Conservation (phyloP, 2,329 filamentous ascomycete genomes). For the Fonsecaea multimorphosa region DNA sequence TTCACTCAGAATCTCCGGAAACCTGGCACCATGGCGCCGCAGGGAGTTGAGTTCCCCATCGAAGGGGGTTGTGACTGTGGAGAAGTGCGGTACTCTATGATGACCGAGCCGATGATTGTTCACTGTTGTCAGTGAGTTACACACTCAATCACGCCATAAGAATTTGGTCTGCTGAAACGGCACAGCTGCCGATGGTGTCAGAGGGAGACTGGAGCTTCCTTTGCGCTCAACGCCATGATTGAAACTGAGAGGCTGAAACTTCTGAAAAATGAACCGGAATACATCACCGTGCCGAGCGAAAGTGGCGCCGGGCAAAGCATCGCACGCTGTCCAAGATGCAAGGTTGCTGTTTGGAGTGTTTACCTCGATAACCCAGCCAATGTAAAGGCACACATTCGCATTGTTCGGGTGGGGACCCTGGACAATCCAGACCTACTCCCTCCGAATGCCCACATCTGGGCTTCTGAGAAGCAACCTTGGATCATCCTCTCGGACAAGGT, state of each 20-base stretch:
- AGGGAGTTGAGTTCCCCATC: constrained; percentile 21
- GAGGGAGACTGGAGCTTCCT: constrained; percentile 33
- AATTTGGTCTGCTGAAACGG: constrained; percentile 17
- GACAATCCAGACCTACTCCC: constrained; percentile 48
- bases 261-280: constrained; percentile 39
- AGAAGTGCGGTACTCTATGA: constrained; percentile 29
- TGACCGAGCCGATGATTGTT: constrained; percentile 31
- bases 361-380: constrained; percentile 47
- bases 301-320: constrained; percentile 53
- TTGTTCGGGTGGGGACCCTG: constrained; percentile 55
- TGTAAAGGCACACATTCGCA: constrained; percentile 40
- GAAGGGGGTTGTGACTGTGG: constrained; percentile 35
- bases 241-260: constrained; percentile 44
- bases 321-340: constrained; percentile 53
- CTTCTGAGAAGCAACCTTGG: constrained; percentile 49
- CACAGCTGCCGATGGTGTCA: constrained; percentile 37
- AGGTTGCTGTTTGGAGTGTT: constrained; percentile 51
- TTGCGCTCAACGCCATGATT: constrained; percentile 34
- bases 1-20: neutral
- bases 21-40: constrained; percentile 26
- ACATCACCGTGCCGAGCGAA: constrained; percentile 47
- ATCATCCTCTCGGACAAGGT: constrained; percentile 47
- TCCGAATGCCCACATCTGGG: constrained; percentile 57
- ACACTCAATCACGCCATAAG: constrained; percentile 1
- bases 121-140: constrained; percentile 36